These are phyloP conservation scores for Brassica hybrid DNA, from an alignment of 441 rosid species.

Conservation along the genomic window DNA sequence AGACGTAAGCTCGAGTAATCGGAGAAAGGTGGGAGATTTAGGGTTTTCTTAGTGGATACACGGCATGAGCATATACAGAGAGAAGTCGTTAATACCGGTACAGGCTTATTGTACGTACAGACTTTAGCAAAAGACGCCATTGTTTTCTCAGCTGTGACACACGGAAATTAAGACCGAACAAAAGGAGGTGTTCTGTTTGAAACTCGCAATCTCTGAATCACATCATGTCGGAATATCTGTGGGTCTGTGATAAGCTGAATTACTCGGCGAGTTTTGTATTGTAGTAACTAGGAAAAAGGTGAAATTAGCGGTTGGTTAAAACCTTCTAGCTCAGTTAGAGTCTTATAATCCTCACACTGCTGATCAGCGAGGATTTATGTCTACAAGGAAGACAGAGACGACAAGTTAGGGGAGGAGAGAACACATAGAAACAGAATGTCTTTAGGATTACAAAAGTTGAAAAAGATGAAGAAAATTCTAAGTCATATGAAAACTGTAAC, in stretches of 20 bases:
- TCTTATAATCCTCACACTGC: not conserved
- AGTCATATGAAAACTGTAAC: slow-evolving; percentile 6
- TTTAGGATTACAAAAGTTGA: not conserved
- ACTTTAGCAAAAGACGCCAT: slow-evolving; percentile 62
- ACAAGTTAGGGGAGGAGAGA: not conserved
- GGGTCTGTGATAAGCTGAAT: slow-evolving; percentile 12
- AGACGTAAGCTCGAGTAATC: slow-evolving; percentile 43
- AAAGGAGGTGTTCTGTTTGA: not conserved
- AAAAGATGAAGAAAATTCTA: no score
- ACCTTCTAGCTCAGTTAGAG: not conserved
- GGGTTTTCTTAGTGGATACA: slow-evolving; percentile 47
- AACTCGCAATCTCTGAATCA: no score
- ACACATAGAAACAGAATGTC: not conserved
- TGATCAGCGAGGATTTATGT: not conserved
- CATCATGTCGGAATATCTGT: slow-evolving; percentile 10
- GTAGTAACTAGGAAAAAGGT: no score
- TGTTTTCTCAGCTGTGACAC: slow-evolving; percentile 1
- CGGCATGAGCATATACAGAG: slow-evolving; percentile 55
- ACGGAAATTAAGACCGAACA: not conserved
- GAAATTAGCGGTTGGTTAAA: slow-evolving; percentile 13
- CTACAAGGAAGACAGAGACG: no score
- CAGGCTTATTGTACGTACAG: slow-evolving; percentile 42
- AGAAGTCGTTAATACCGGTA: slow-evolving; percentile 49
- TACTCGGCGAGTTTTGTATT: slow-evolving; percentile 36
- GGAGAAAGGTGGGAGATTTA: slow-evolving; percentile 41